Percentiles rank a stretch among this genome's conserved stretches.
Conservation (phyloP, 1,284 basidiomycete genomes). For the Cystobasidium pallidum region DNA sequence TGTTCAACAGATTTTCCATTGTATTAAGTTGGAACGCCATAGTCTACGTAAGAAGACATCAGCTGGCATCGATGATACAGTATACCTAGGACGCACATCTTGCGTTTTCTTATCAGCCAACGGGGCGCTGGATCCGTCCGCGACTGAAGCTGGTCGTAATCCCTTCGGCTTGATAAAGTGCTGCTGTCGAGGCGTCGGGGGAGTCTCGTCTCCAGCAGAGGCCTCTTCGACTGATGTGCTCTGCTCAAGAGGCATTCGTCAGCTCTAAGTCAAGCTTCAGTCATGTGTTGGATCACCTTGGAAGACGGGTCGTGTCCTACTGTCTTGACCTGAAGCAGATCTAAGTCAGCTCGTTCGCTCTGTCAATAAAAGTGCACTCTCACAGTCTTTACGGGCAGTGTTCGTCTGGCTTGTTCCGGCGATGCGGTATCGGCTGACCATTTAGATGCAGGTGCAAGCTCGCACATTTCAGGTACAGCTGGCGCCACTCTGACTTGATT, state of each 20-base stretch:
- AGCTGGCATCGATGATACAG: not conserved
- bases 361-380: not conserved
- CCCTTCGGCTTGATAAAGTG: not conserved
- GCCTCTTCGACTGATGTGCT: not conserved
- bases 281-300: not conserved
- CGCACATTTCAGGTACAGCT: not conserved
- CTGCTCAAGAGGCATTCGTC: not conserved
- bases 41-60: not conserved
- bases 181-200: constrained; percentile 20
- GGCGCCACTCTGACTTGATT: not conserved
- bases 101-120: constrained; percentile 10
- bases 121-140: not conserved
- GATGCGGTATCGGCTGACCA: constrained; percentile 33
- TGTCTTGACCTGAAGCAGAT: not conserved
- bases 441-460: constrained; percentile 1
- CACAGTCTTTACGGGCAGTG: constrained; percentile 1
- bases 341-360: not conserved
- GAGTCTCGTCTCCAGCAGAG: not conserved
- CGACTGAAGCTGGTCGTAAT: not conserved
- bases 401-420: not conserved
- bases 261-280: not conserved
- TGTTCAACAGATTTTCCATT: constrained; percentile 26
- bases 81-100: not conserved
- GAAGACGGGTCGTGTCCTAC: not conserved
- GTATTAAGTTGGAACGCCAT: constrained; percentile 16